Base-by-base conservation (phyloP, 257 asterid species). In the Solanum pinnatisectum region DNA sequence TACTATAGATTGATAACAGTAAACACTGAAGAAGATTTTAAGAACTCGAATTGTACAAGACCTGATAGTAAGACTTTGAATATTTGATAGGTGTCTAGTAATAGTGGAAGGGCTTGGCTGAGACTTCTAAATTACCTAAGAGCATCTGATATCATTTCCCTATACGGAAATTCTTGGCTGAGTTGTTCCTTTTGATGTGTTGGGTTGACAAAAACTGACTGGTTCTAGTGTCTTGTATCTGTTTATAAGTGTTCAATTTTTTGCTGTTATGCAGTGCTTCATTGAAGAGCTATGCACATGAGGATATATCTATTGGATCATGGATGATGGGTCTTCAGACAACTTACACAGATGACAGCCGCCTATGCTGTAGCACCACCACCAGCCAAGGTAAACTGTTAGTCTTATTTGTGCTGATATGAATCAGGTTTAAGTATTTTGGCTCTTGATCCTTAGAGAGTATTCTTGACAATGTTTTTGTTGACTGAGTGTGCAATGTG, bases 251-350 rank as follows among this genome's bases (percentile, higher is more conserved):
- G 27, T 72, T 65, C 42, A 22, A 22, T 49, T 49, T 88, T 73
- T 87, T 46, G n/a, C 74, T 88, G 63, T 46, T 30, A 59, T 92
- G 92, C 93, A 96, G 99, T 91, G 98, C 94, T 59, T 94, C 98
- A 37, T 90, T 96, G 92, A 96, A 95, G 93, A 92, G 94, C 70
- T 96, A 94, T 76, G 98, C 98, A 35, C 94, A 94, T 39, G 98
- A 94, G 78, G 99, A 96, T 91, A 90, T 86, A 88, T 94, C 98
- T 22, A 91, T 96, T 25, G 98, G 99, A 10, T 96, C 99, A n/a
- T 96, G 99, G 99, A 95, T 96, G 98, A 95, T 96, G 93, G 99
- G 99, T 67, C 89, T 96, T 85, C 91, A 89, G 89, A 94, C 98
- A 89, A 95, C 96, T 72, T 94, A 96, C 87, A 94, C 91, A 88